Base-by-base conservation (phyloP, 805 yeast species). In the Barnettozyma botsteinii region DNA sequence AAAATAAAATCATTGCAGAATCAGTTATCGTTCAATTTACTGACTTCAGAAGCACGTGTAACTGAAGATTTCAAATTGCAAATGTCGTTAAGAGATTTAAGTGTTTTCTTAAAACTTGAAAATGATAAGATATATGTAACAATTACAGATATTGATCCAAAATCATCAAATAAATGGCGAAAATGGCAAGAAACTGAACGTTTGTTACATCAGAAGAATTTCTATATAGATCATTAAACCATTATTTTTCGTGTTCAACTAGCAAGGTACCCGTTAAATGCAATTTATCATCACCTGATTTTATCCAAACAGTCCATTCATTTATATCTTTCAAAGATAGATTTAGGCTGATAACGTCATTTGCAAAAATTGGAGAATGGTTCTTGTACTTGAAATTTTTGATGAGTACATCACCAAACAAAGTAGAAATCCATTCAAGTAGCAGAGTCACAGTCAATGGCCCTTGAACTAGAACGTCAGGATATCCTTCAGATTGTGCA, bases 401-500 rank as follows among this genome's bases (percentile, higher is more conserved):
- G 13, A 69, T 47, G 7, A 21, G 18, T 4, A 49, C 29, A 25
- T 46, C 41, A 5, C 41, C 42, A 14, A 52, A 43, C 17, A 50
- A 29, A 4, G 48, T 35, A 7, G 52, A 49, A 4, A 75, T 60
- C 76, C 79, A 80, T 40, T 75, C 73, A 24, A 85, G 55, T 27
- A 78, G 48, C 28, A 84, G 47, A 8, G 82, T 78, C 1, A 84
- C 72, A 42, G 84, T 64, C 38, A 89, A 66, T 1, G 97, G 96
- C 0, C 96, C 98, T 33, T 85, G 95, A 0, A 82, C 79, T 1
- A 91, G 62, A 0, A 80, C 58, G 26, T 67, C 65, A 0, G 81
- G 79, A 36, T 86, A 74, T 1, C 73, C 68, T 53, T 91, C 98
- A 2, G 51, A 52, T 4, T 39, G 49, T 7, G 86, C 70, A 56